Conservation (phyloP, 164 flowering plant species). For the Pachysandra terminalis region DNA sequence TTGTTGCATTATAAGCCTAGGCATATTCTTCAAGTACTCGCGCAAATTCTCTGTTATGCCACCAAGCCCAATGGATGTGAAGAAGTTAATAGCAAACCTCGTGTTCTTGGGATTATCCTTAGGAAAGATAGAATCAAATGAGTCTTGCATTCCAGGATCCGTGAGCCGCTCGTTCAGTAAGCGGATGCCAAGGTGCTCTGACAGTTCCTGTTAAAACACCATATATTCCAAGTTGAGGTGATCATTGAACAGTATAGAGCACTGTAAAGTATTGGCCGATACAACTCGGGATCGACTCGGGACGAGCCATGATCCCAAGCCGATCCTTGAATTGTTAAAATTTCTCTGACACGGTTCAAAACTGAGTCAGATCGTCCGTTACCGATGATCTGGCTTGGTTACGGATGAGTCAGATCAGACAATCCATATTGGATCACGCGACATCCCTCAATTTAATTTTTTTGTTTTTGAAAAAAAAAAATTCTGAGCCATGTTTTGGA, state of each 20-base stretch:
- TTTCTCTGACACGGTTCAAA: too few species aligned
- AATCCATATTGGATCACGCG: too few species aligned
- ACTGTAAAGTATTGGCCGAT: too few species aligned
- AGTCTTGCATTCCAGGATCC: conserved; percentile 76
- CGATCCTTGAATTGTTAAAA: too few species aligned
- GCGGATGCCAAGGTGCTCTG: conserved; percentile 84
- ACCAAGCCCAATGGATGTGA: conserved; percentile 94
- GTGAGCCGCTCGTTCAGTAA: conserved; percentile 72
- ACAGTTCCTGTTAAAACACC: conserved; percentile 60
- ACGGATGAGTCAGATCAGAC: too few species aligned
- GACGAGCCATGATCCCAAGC: too few species aligned
- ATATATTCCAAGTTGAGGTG: background rate
- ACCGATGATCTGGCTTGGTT: too few species aligned
- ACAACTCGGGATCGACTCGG: too few species aligned
- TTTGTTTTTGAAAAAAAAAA: too few species aligned
- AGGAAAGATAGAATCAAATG: conserved; percentile 82
- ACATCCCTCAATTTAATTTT: too few species aligned
- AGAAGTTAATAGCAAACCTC: conserved; percentile 79
- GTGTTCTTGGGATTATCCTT: conserved; percentile 90
- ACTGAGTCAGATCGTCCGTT: too few species aligned
- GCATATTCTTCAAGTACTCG: conserved; percentile 90
- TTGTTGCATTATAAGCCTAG: conserved; percentile 86
- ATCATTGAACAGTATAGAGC: background rate
- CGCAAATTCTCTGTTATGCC: conserved; percentile 83
- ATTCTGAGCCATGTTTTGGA: too few species aligned